Conservation (phyloP, 2,329 filamentous ascomycete genomes). For the Penicillium sclerotiorum region DNA sequence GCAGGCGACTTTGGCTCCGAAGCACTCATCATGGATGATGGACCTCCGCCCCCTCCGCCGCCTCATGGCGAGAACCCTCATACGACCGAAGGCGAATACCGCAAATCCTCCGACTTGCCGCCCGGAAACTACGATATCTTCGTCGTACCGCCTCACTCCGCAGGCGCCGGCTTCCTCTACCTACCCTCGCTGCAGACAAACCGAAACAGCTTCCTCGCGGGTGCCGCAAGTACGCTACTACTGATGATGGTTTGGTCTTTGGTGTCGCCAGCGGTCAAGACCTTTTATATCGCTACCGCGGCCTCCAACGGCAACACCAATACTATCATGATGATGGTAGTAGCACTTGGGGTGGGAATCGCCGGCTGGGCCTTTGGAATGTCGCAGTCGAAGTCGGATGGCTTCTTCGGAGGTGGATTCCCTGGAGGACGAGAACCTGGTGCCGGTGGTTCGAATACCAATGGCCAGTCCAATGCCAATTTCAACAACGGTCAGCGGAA, state of each 20-base stretch:
- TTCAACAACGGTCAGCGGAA: conserved; percentile 31
- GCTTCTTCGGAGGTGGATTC: conserved; percentile 24
- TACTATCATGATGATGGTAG: conserved; percentile 70
- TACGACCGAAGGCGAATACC: conserved; percentile 57
- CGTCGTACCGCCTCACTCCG: conserved; percentile 88
- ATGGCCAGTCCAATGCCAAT: conserved; percentile 25
- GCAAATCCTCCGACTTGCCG: conserved; percentile 64
- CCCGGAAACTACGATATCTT: conserved; percentile 96
- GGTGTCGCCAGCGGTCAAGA: conserved; percentile 71
- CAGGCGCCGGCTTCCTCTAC: conserved; percentile 88
- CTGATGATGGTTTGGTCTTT: conserved; percentile 72
- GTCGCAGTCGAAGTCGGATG: conserved; percentile 55
- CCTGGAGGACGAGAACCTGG: conserved; percentile 19
- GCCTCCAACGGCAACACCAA: conserved; percentile 48
- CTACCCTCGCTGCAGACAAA: conserved; percentile 86
- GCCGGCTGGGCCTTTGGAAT: conserved; percentile 77
- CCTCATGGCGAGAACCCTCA: conserved; percentile 81
- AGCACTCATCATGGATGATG: conserved; percentile 34
- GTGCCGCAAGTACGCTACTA: conserved; percentile 75
- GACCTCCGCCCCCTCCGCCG: conserved; percentile 68
- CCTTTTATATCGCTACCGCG: conserved; percentile 72
- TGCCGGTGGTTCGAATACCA: conserved; percentile 19
- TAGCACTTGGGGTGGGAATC: conserved; percentile 73
- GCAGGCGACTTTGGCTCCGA: conserved; percentile 6
- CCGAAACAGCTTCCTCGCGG: conserved; percentile 87